Evolutionary conservation across 2,329 filamentous ascomycete species (phyloP).

Genomic region (Trichophyton schoenleinii): DNA sequence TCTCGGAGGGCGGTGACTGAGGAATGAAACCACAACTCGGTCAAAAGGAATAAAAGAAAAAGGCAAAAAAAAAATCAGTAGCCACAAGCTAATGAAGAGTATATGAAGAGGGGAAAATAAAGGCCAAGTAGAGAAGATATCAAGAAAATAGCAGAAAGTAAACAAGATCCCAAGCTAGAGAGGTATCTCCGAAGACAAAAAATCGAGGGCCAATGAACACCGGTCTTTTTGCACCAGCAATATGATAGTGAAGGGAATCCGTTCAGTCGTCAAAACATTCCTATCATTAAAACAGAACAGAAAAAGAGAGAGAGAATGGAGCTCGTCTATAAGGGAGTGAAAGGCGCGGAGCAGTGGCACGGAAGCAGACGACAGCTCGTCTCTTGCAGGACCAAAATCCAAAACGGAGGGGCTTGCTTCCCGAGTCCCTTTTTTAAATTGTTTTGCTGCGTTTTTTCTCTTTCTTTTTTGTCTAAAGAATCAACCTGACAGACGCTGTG

Average conservation of each 20-base stretch:
- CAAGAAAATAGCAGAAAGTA: neutral
- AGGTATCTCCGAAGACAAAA: conserved; percentile 1
- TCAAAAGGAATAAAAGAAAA: conserved; percentile 1
- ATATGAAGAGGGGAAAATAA: neutral
- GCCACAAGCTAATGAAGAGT: neutral
- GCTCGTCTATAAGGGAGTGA: conserved; percentile 7
- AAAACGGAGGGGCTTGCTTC: neutral
- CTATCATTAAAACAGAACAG: conserved; percentile 21
- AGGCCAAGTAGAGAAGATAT: neutral
- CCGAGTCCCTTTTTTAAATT: neutral
- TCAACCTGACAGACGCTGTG: neutral
- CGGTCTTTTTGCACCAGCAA: conserved; percentile 7
- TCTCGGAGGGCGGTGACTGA: neutral
- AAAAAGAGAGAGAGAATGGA: neutral
- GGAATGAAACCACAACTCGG: neutral
- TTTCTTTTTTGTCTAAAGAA: neutral
- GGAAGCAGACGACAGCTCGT: neutral
- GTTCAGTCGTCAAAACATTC: conserved; percentile 25
- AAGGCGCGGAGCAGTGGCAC: conserved; percentile 1
- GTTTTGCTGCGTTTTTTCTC: no score
- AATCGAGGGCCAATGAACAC: conserved; percentile 3
- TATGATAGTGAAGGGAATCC: conserved; percentile 9
- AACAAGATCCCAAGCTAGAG: neutral
- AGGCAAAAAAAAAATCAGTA: neutral
- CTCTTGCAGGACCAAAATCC: neutral